These are phyloP conservation scores for Xylariaceae sp. DNA, from an alignment of 2,329 filamentous ascomycete species.

Conservation along the genomic window DNA sequence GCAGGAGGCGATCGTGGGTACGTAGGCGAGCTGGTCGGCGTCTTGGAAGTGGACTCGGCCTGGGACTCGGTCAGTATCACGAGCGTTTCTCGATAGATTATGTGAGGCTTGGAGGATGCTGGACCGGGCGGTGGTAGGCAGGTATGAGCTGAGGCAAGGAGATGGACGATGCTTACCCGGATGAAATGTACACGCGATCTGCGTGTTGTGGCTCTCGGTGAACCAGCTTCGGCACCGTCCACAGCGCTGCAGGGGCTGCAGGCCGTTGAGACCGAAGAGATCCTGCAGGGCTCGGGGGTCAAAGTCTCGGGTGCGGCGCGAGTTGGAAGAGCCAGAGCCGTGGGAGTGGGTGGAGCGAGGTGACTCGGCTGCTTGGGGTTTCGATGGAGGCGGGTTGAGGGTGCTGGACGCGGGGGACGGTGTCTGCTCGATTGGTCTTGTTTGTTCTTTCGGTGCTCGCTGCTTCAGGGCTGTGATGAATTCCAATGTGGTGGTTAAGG, in stretches of 20 bases:
- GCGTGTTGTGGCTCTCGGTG: slow-evolving; percentile 6
- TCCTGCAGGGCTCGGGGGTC: neutral
- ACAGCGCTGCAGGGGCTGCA: slow-evolving; percentile 2
- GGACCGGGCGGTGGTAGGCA: neutral
- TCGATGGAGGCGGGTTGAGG: too few relatives aligned
- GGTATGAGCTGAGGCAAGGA: too few relatives aligned
- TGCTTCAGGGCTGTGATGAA: too few relatives aligned
- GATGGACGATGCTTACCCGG: neutral
- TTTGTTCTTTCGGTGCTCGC: too few relatives aligned
- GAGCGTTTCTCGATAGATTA: neutral
- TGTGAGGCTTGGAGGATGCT: neutral
- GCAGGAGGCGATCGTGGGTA: slow-evolving; percentile 1
- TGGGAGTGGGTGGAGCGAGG: too few relatives aligned
- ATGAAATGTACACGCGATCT: slow-evolving; percentile 2
- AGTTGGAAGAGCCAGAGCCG: neutral
- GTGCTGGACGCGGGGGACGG: too few relatives aligned
- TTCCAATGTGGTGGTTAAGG: too few relatives aligned
- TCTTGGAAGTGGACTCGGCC: slow-evolving; percentile 3
- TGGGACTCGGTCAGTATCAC: neutral
- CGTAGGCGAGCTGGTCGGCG: slow-evolving; percentile 1
- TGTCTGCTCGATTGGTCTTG: too few relatives aligned
- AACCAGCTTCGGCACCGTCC: slow-evolving; percentile 2
- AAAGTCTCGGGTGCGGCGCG: neutral
- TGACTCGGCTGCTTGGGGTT: too few relatives aligned
- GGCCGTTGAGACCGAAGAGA: neutral